Evolutionary conservation across 176 grass and related monocot genomes (phyloP).

Genomic region (Raddia distichophylla): DNA sequence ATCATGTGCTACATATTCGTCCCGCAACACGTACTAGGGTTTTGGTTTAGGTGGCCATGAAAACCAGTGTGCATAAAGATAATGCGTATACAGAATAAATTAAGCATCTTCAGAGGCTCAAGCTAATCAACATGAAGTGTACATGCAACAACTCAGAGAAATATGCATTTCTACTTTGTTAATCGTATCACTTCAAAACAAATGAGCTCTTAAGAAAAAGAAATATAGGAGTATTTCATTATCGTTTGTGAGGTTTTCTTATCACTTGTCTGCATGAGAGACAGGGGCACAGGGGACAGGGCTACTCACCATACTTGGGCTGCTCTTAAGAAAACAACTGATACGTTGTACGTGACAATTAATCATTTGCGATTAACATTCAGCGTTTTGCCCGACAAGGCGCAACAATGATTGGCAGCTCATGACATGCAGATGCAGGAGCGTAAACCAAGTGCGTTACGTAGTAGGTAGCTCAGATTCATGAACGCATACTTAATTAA

Average conservation of each 20-base stretch:
- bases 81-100: too few species aligned
- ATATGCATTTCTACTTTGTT: not conserved
- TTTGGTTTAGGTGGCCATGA: too few species aligned
- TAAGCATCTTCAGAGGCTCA: too few species aligned
- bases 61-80: too few species aligned
- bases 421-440: not conserved
- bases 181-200: not conserved
- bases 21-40: too few species aligned
- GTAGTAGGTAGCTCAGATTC: not conserved
- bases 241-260: not conserved
- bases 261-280: not conserved
- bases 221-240: not conserved
- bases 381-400: not conserved
- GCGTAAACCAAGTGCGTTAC: not conserved
- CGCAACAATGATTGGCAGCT: not conserved
- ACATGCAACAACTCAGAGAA: not conserved
- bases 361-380: not conserved
- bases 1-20: too few species aligned
- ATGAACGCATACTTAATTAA: not conserved
- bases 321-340: not conserved
- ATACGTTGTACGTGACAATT: not conserved
- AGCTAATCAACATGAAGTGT: not conserved
- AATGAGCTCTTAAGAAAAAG: not conserved
- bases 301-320: not conserved
- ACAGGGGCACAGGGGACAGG: not conserved